Evolutionary conservation across 1,139 yeast species (phyloP).

Genomic region (Debaryomyces coudertii): DNA sequence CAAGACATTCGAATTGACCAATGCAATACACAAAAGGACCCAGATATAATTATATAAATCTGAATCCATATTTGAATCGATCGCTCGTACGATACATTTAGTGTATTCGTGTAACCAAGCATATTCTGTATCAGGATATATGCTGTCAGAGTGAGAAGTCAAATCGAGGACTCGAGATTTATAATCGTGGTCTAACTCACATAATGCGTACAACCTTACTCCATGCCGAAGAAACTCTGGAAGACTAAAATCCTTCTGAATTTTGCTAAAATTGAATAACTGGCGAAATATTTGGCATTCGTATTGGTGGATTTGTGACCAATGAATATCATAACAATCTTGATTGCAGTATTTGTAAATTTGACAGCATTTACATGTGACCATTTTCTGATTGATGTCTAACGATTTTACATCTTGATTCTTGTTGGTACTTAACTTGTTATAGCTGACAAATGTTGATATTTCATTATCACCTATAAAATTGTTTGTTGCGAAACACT

Average conservation of each 20-base stretch:
- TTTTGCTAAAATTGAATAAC: background rate
- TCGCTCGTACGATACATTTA: constrained; percentile 1
- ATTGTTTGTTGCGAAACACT: constrained; percentile 10
- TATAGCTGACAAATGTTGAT: background rate
- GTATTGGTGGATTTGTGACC: constrained; percentile 13
- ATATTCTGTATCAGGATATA: background rate
- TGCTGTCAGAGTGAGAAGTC: constrained; percentile 11
- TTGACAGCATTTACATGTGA: constrained; percentile 15
- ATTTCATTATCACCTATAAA: background rate
- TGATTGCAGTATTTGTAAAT: constrained; percentile 17
- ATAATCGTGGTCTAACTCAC: constrained; percentile 6
- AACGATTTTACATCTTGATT: background rate
- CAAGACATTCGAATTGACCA: constrained; percentile 29
- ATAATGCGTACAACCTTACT: constrained; percentile 10
- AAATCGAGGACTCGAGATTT: constrained; percentile 8
- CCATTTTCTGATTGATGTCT: background rate
- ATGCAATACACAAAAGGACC: constrained; percentile 19
- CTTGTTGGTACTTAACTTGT: background rate
- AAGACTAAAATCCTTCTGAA: background rate
- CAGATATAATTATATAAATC: constrained; percentile 6
- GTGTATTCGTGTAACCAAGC: constrained; percentile 2
- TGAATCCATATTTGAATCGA: background rate
- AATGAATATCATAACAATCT: constrained; percentile 15
- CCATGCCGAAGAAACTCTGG: constrained; percentile 12
- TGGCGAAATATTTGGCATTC: constrained; percentile 16